Base-by-base conservation (phyloP, 768 basidiomycete genomes). In the Russula abietina region DNA sequence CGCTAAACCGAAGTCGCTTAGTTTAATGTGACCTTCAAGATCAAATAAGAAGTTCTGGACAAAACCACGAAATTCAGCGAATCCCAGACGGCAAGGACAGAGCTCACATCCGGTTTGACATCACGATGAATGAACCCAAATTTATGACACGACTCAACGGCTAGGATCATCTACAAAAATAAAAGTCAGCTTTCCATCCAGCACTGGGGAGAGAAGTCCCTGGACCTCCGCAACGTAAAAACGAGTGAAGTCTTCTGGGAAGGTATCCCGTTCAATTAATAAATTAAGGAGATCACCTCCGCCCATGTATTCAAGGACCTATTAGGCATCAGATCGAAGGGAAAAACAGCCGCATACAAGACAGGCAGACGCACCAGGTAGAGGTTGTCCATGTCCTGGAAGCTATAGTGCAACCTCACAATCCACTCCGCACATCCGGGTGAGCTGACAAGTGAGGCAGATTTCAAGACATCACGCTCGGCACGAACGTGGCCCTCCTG, bases 401-500 rank as follows among this genome's bases (percentile, higher is more conserved):
- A 95, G 73, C 88, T 94, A 76, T 97, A 98, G 73, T 88, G 82
- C 52, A 99, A 76, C 73, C 86, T 87, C 57, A 98, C 93, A 67
- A 97, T 97, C 94, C 96, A 97, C 70, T 94, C 88, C 62, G 89
- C 87, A 54, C 83, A 82, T 64, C 82, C 81, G 60, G 88, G 83
- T 45, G 89, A 85, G 72, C 81, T 81, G 70, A 89, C 85, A 68
- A 88, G 78, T 14, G 94, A 88, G 7, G 95, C 95, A 36, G 91
- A 90, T 75, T 91, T 93, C 62, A 98, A 83, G 48, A 98, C 79
- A 70, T 98, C 94, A 71, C 94, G 88, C 73, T 98, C 94, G 46
- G 95, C 96, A 57, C 93, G 87, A 71, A 97, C 90, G 74, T 98
- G 96, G 1, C 94, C 96, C 76, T 98, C 96, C 74, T 98, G 96